Base-by-base conservation (phyloP, 106 monocot species). In the Alisma plantagoaquatica region DNA sequence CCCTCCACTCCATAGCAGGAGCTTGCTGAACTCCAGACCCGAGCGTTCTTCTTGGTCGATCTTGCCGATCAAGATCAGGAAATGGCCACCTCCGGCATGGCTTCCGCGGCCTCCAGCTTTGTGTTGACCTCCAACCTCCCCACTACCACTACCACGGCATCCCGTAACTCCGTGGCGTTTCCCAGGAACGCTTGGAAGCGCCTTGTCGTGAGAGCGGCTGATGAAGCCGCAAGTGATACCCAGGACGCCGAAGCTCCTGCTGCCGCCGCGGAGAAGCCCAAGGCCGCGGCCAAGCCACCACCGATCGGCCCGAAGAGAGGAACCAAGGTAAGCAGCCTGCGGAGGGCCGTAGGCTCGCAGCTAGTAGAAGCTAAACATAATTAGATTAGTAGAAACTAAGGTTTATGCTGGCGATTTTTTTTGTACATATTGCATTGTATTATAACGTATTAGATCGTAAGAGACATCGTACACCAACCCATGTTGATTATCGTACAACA, bases 261-360 rank as follows among this genome's bases (percentile, higher is more conserved):
- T 12, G 41, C 35, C 1, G 50, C n/a, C 17, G 22, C 51, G 15
- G 23, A 33, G 4, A 46, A 22, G 14, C 20, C 41, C 14, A 60
- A 35, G 27, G 2, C 46, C 6, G 21, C 55, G 10, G 53, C 64
- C 3, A 65, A 64, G 29, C 65, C 74, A 12, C 83, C 83, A 8
- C 77, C 82, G 2, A 60, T 78, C 27, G 87, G 87, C 10, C 87
- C 82, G 30, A 82, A 82, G 75, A 88, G 75, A 49, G 87, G 82
- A 38, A 31, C 78, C 43, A 82, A 87, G 87, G 87, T 78, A 54
- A 8, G 25, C 19, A 27, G n/a, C n/a, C n/a, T n/a, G n/a, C n/a
- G n/a, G n/a, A n/a, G n/a, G n/a, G n/a, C n/a, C n/a, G n/a, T n/a
- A n/a, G n/a, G n/a, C n/a, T n/a, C n/a, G n/a, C n/a, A n/a, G n/a